Conservation (phyloP, 805 yeast species). For the Maudiozyma pseudohumilis region DNA sequence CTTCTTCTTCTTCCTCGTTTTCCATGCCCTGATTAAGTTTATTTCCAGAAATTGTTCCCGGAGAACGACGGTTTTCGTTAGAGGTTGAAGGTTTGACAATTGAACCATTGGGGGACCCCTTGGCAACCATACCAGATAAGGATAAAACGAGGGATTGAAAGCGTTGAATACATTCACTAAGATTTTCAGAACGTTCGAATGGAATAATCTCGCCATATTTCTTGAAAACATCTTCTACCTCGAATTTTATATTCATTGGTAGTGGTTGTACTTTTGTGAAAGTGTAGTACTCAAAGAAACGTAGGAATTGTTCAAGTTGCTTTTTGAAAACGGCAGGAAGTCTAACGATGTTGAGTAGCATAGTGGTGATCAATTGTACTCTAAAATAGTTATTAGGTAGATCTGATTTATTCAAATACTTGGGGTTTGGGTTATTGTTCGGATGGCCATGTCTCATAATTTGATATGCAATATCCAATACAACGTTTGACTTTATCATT, state of each 20-base stretch:
- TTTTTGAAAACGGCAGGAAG: slow-evolving; percentile 11
- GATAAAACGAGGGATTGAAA: no score
- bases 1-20: slow-evolving; percentile 7
- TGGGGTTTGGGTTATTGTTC: slow-evolving; percentile 44
- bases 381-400: slow-evolving; percentile 62
- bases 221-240: slow-evolving; percentile 37
- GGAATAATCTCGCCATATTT: slow-evolving; percentile 10
- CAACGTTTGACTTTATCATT: slow-evolving; percentile 36
- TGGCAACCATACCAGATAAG: no score
- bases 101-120: no score
- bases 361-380: slow-evolving; percentile 41
- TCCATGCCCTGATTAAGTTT: neutral
- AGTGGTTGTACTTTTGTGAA: slow-evolving; percentile 51
- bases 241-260: slow-evolving; percentile 53
- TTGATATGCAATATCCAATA: slow-evolving; percentile 45
- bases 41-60: neutral
- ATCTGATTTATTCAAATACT: slow-evolving; percentile 39
- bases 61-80: no score
- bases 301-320: slow-evolving; percentile 35
- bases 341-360: slow-evolving; percentile 30
- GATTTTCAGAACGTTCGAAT: slow-evolving; percentile 29
- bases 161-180: slow-evolving; percentile 36
- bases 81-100: neutral
- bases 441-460: slow-evolving; percentile 59
- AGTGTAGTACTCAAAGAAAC: slow-evolving; percentile 62